Evolutionary conservation across 1,139 yeast species (phyloP).

Genomic region (Neolecta irregularis): DNA sequence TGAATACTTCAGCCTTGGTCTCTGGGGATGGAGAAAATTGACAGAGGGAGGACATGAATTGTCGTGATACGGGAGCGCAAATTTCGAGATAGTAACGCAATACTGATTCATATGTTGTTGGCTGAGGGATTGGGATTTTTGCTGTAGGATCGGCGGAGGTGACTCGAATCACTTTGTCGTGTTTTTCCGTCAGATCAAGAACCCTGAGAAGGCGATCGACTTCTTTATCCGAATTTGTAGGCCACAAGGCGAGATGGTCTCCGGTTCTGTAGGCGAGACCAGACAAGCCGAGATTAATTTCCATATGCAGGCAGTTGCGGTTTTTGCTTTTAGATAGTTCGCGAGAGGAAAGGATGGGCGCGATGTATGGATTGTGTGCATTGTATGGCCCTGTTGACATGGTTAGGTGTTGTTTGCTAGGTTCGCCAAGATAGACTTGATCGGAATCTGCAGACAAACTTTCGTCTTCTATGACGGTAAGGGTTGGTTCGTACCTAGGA

Average conservation of each 20-base stretch:
- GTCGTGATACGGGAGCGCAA: conserved; percentile 87
- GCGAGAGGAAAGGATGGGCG: conserved; percentile 42
- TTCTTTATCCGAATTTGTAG: conserved; percentile 70
- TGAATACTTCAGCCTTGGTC: conserved; percentile 36
- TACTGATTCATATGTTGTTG: conserved; percentile 78
- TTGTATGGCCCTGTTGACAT: conserved; percentile 61
- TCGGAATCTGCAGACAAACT: conserved; percentile 23
- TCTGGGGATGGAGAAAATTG: conserved; percentile 65
- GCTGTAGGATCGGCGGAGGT: conserved; percentile 62
- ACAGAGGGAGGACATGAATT: conserved; percentile 58
- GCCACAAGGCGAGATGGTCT: conserved; percentile 91
- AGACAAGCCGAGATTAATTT: conserved; percentile 62
- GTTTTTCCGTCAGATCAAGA: conserved; percentile 43
- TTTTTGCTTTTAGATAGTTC: conserved; percentile 56
- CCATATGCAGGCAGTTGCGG: conserved; percentile 81
- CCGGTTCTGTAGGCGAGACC: conserved; percentile 82
- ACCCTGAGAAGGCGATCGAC: conserved; percentile 48
- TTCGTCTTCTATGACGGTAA: conserved; percentile 29
- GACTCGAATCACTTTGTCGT: conserved; percentile 45
- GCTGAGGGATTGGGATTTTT: conserved; percentile 70
- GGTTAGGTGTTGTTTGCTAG: conserved; percentile 46
- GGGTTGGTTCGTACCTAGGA: conserved; percentile 43
- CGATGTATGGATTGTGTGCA: conserved; percentile 68
- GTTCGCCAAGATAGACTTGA: conserved; percentile 69
- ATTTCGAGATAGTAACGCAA: conserved; percentile 81